A percentile compares a stretch with the other conserved stretches of the same genome.
These are phyloP conservation scores for Ophiostoma pallidulum DNA, from an alignment of 2,329 filamentous ascomycete genomes.

Conservation along the genomic window DNA sequence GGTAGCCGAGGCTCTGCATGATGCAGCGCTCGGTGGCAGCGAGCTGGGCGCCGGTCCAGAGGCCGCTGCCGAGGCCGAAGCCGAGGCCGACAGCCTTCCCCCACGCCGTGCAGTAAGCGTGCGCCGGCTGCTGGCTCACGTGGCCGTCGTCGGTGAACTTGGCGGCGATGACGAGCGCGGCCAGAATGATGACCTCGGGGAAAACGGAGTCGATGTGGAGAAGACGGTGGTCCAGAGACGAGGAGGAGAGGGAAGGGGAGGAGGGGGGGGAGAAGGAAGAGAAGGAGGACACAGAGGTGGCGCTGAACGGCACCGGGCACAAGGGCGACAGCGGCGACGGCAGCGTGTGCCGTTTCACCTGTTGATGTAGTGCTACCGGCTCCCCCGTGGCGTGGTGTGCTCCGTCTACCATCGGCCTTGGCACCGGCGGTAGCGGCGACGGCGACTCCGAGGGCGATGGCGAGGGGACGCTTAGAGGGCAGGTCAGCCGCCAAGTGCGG, in stretches of 20 bases:
- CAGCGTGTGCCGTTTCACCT: conserved; percentile 38
- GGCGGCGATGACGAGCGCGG: conserved; percentile 52
- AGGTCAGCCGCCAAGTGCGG: conserved; percentile 50
- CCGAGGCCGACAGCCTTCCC: conserved; percentile 24
- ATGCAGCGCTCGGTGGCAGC: conserved; percentile 55
- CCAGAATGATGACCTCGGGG: conserved; percentile 55
- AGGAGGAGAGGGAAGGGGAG: conserved; percentile 20
- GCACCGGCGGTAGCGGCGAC: not conserved
- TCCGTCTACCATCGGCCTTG: not conserved
- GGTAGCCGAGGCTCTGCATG: conserved; percentile 54
- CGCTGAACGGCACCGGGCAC: too few species aligned
- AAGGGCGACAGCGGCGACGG: conserved; percentile 27
- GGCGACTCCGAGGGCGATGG: not conserved
- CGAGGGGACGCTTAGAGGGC: conserved; percentile 32
- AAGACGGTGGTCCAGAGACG: conserved; percentile 23
- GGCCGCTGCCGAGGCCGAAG: not conserved
- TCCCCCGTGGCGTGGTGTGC: conserved; percentile 10
- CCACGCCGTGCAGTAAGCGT: conserved; percentile 45
- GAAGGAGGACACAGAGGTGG: too few species aligned
- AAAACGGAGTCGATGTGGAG: conserved; percentile 52
- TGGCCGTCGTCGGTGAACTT: conserved; percentile 56
- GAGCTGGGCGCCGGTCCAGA: conserved; percentile 54
- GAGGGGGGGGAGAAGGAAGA: too few species aligned
- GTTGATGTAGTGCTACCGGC: not conserved
- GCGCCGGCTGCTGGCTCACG: conserved; percentile 44